Percentiles rank a stretch among this genome's conserved stretches.
Evolutionary conservation across 192 early-diverging fungal genomes (phyloP).

Genomic region (Coemansia sp.): DNA sequence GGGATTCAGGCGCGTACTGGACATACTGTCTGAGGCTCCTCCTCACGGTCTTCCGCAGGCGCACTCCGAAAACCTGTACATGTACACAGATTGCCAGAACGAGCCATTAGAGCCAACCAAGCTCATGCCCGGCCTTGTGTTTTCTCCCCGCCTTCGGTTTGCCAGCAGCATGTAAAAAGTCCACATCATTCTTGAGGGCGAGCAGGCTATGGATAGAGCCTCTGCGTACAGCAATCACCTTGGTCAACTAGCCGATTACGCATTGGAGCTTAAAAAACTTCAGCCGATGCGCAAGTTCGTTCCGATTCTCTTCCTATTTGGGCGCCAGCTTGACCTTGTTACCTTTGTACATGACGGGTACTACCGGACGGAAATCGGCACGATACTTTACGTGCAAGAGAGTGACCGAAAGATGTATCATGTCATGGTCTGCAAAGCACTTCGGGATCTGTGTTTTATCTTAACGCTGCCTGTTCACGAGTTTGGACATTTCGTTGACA

Average conservation of each 20-base stretch:
- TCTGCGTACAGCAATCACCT: neutral
- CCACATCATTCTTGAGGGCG: neutral
- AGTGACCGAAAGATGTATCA: neutral
- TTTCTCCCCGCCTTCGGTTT: neutral
- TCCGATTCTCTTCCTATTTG: constrained; percentile 11
- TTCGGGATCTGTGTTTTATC: neutral
- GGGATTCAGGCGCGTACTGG: neutral
- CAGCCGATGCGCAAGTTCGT: constrained; percentile 22
- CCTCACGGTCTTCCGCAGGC: neutral
- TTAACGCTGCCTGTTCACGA: neutral
- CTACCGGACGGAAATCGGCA: neutral
- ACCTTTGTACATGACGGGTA: constrained; percentile 13
- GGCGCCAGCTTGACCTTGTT: constrained; percentile 6
- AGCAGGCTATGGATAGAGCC: neutral
- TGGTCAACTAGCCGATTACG: too few species aligned
- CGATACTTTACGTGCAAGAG: neutral
- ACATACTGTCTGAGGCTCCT: neutral
- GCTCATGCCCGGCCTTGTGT: neutral
- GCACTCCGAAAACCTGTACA: neutral
- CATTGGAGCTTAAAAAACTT: too few species aligned
- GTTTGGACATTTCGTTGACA: neutral
- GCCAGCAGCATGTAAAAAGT: neutral
- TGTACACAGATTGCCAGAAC: neutral
- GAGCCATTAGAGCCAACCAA: neutral
- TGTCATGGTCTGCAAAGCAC: neutral